These are phyloP conservation scores for Glonium stellatum DNA, from an alignment of 495 filamentous ascomycete species.

Conservation along the genomic window DNA sequence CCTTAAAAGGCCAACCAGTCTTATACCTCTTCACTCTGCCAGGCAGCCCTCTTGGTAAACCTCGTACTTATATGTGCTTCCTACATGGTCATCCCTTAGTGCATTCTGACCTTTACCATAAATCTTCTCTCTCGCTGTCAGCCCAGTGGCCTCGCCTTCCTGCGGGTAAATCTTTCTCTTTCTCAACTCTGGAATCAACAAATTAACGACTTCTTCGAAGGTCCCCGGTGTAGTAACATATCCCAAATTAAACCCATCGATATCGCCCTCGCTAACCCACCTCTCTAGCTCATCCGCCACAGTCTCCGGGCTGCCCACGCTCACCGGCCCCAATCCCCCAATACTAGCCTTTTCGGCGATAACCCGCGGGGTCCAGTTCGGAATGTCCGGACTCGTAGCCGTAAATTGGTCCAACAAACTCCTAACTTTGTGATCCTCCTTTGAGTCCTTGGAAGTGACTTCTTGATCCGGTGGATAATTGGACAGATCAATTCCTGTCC, in stretches of 20 bases:
- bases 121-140: constrained; percentile 55
- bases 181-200: constrained; percentile 19
- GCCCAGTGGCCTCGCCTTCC: constrained; percentile 36
- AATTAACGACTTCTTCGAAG: constrained; percentile 25
- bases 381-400: constrained; percentile 7
- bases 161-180: constrained; percentile 23
- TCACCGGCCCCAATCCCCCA: constrained; percentile 21
- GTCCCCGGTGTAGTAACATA: constrained; percentile 23
- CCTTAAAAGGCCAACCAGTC: too few species aligned
- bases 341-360: constrained; percentile 19
- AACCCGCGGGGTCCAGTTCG: constrained; percentile 19
- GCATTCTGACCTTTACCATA: constrained; percentile 52
- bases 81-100: constrained; percentile 48
- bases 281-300: constrained; percentile 25
- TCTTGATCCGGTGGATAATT: constrained; percentile 51
- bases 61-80: constrained; percentile 51
- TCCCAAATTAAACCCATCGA: constrained; percentile 28
- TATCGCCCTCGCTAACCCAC: constrained; percentile 26
- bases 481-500: constrained; percentile 58
- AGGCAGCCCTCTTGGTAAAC: constrained; percentile 52
- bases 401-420: constrained; percentile 48
- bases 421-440: constrained; percentile 47
- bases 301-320: constrained; percentile 12
- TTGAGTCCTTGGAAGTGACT: constrained; percentile 45
- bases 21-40: too few species aligned